Evolutionary conservation across 2,329 filamentous ascomycete species (phyloP).

Genomic region (Tetracladium maxilliforme): DNA sequence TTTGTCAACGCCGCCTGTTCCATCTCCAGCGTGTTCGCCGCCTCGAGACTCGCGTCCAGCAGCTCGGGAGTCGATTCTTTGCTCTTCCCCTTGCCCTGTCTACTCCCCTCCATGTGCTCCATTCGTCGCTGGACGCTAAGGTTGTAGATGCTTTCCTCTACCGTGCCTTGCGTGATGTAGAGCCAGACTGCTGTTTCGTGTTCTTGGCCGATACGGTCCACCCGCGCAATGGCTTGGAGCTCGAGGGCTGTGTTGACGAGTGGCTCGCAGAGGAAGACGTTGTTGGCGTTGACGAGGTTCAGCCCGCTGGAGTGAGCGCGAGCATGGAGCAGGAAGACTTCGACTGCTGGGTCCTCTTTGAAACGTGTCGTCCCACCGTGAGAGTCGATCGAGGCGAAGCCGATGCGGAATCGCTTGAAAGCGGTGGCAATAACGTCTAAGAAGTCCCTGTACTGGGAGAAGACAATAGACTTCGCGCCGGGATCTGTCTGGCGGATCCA

Average conservation of each 20-base stretch:
- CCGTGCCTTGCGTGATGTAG: slow-evolving; percentile 79
- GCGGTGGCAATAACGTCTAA: slow-evolving; percentile 58
- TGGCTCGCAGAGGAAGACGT: slow-evolving; percentile 91
- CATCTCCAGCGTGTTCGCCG: slow-evolving; percentile 72
- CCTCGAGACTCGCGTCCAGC: slow-evolving; percentile 54
- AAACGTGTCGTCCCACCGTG: slow-evolving; percentile 60
- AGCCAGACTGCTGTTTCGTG: slow-evolving; percentile 88
- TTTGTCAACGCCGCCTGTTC: slow-evolving; percentile 56
- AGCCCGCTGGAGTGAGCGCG: slow-evolving; percentile 79
- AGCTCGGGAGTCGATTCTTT: slow-evolving; percentile 27
- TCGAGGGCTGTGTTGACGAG: slow-evolving; percentile 88
- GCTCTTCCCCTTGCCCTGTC: slow-evolving; percentile 18
- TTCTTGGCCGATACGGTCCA: slow-evolving; percentile 86
- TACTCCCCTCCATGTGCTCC: slow-evolving; percentile 47
- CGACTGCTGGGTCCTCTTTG: slow-evolving; percentile 55
- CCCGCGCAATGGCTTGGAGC: slow-evolving; percentile 84
- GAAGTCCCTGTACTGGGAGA: slow-evolving; percentile 81
- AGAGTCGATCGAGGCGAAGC: slow-evolving; percentile 54
- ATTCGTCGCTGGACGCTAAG: slow-evolving; percentile 68
- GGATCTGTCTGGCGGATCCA: slow-evolving; percentile 78
- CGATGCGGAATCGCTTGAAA: slow-evolving; percentile 58
- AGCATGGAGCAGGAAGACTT: slow-evolving; percentile 82
- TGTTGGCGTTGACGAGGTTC: slow-evolving; percentile 82
- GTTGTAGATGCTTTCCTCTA: slow-evolving; percentile 85
- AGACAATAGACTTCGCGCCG: slow-evolving; percentile 84